Evolutionary conservation across 345 rosid species (phyloP), one percentile per base, ranked within the genome.

Genomic region (Kernera saxatilis): DNA sequence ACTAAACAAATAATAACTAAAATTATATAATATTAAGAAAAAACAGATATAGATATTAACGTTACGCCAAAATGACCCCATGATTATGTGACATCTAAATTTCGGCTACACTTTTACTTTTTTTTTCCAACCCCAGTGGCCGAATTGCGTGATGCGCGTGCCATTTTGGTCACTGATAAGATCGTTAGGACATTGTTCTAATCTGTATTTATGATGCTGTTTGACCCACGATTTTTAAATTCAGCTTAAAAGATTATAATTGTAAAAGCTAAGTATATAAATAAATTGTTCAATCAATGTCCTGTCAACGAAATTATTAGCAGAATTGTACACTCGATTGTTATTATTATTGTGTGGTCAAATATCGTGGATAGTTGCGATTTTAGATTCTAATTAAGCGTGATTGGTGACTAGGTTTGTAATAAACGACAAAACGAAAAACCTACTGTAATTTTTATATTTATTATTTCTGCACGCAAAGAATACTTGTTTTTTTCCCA

Each of bases 91-190:
- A 48, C 40, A 64, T 53, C 23, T 54, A 23, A 55, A 35, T 64
- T 45, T 55, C 35, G 50, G 65, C 58, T 72, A 55, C 10, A 26
- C 9, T 18, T 72, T 72, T 14, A 35, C 33, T 5, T 46, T 64
- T 23, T 36, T 33, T 12, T 27, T 50, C 21, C 10, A 46, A 14
- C 5, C 22, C 61, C 39, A 66, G 72, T 74, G 54, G 67, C 49
- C 45, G 30, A 60, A 46, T 39, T 49, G 55, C 50, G 69, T 58
- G 72, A 23, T 63, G 69, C 86, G 82, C 90, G 70, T 86, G 90
- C 82, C 69, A 56, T 56, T 17, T 75, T 40, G 77, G 82, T 39
- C 72, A 69, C 53, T 77, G 85, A 76, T 61, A 77, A 46, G 64
- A 69, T 77, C 74, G 82, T 76, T 79, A 72, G 73, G 77, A 55